These are phyloP conservation scores for Cutaneotrichosporon curvatum DNA, from an alignment of 1,284 basidiomycete genomes.

Conservation along the genomic window DNA sequence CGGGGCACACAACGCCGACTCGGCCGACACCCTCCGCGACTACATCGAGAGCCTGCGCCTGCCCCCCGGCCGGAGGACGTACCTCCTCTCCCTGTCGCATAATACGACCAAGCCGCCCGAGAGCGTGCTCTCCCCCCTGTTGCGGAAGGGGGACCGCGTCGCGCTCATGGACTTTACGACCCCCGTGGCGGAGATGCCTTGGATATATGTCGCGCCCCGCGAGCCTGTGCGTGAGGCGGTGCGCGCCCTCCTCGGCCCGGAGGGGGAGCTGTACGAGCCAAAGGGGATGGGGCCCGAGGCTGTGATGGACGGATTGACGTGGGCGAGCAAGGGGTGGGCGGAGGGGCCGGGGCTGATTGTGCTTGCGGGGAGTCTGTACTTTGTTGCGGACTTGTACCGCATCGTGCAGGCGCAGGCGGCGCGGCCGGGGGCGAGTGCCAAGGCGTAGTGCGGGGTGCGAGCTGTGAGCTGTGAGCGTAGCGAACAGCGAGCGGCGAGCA, in stretches of 20 bases:
- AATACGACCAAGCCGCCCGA: constrained; percentile 70
- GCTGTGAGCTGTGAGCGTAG: no score
- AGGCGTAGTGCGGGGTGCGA: not conserved
- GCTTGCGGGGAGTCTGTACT: constrained; percentile 81
- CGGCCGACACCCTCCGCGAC: constrained; percentile 59
- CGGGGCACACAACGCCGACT: constrained; percentile 92
- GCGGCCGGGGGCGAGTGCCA: not conserved
- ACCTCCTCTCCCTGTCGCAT: constrained; percentile 67
- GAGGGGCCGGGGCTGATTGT: constrained; percentile 53
- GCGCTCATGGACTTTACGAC: constrained; percentile 59
- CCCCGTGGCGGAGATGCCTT: constrained; percentile 81
- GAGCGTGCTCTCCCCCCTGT: constrained; percentile 61
- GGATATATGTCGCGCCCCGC: constrained; percentile 63
- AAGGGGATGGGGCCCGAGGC: constrained; percentile 14
- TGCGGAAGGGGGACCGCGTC: constrained; percentile 49
- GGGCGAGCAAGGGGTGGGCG: constrained; percentile 27
- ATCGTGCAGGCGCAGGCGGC: constrained; percentile 25
- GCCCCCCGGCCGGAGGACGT: constrained; percentile 48
- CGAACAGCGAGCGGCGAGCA: no score
- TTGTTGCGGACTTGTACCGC: constrained; percentile 82
- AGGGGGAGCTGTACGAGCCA: constrained; percentile 12
- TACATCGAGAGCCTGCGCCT: constrained; percentile 58
- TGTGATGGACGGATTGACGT: constrained; percentile 22
- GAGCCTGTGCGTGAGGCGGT: constrained; percentile 46
- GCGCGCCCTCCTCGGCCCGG: constrained; percentile 32